Percentiles rank a stretch among this genome's conserved stretches.
These are phyloP conservation scores for Grigorovia humatica DNA, from an alignment of 805 yeast genomes.

Conservation along the genomic window DNA sequence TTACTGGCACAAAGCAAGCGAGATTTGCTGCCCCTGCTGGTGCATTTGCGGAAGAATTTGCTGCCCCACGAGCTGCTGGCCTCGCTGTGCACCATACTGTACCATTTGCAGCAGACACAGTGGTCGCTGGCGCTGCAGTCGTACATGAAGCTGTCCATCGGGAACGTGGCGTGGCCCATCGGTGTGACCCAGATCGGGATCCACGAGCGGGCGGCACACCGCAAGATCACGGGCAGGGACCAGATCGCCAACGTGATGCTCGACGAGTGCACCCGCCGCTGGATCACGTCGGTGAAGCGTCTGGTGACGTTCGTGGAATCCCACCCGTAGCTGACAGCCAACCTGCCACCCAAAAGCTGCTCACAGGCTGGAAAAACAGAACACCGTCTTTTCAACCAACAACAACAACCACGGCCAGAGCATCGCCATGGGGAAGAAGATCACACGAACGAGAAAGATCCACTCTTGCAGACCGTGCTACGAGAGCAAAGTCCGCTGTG, in stretches of 20 bases:
- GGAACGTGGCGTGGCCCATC: constrained; percentile 88
- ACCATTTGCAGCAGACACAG: constrained; percentile 41
- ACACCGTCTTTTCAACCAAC: neutral
- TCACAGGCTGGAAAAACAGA: neutral
- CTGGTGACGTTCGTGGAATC: constrained; percentile 42
- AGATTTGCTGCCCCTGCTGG: constrained; percentile 42
- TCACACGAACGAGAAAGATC: constrained; percentile 19
- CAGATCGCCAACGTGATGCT: constrained; percentile 61
- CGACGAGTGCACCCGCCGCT: constrained; percentile 60
- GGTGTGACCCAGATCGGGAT: constrained; percentile 75
- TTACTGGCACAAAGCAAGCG: constrained; percentile 38
- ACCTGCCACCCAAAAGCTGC: no score
- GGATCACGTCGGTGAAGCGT: constrained; percentile 70
- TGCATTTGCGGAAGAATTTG: constrained; percentile 37
- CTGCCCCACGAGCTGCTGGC: constrained; percentile 18
- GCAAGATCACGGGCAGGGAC: constrained; percentile 34
- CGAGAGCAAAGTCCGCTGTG: constrained; percentile 20
- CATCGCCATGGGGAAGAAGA: constrained; percentile 1
- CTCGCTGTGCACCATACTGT: constrained; percentile 49
- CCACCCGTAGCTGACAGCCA: neutral
- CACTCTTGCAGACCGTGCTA: constrained; percentile 22
- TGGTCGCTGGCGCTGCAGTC: constrained; percentile 38
- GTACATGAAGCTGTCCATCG: constrained; percentile 68
- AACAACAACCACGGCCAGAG: neutral
- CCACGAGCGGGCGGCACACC: constrained; percentile 60